Conservation (phyloP, 1,139 yeast genomes). For the Saccharomyces pastorianus region DNA sequence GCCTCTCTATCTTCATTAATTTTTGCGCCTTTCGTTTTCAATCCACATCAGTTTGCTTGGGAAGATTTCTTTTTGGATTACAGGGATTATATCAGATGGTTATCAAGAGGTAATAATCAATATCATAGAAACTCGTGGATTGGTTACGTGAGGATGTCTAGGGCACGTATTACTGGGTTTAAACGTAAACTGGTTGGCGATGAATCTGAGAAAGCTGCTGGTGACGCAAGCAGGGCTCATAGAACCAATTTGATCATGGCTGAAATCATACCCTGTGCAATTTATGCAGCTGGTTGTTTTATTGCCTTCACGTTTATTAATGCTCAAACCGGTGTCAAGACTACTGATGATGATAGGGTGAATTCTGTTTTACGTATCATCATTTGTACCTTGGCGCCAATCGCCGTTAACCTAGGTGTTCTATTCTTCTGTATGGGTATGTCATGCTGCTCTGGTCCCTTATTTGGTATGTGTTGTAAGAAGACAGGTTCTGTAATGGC, state of each 20-base stretch:
- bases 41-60: slow-evolving; percentile 99
- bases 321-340: slow-evolving; percentile 89
- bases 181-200: slow-evolving; percentile 85
- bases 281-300: slow-evolving; percentile 86
- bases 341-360: slow-evolving; percentile 41
- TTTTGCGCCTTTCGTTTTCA: slow-evolving; percentile 89
- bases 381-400: slow-evolving; percentile 87
- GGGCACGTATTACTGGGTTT: slow-evolving; percentile 97
- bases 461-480: slow-evolving; percentile 92
- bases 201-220: slow-evolving; percentile 85
- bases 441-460: slow-evolving; percentile 96
- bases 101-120: slow-evolving; percentile 95
- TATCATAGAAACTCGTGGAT: slow-evolving; percentile 99
- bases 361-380: slow-evolving; percentile 81
- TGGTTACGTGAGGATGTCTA: slow-evolving; percentile 88
- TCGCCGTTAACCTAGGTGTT: slow-evolving; percentile 82
- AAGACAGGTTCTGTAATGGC: slow-evolving; percentile 97
- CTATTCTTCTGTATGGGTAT: slow-evolving; percentile 63
- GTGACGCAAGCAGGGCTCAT: slow-evolving; percentile 92
- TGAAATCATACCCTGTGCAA: slow-evolving; percentile 74
- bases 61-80: slow-evolving; percentile 97
- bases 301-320: slow-evolving; percentile 89
- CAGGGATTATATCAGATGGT: slow-evolving; percentile 97
- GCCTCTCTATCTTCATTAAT: slow-evolving; percentile 84
- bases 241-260: slow-evolving; percentile 79